phyloP scores from a whole-genome alignment of 352 stramenopile genomes.

The Thalassiosira livingstoniorum region DNA sequence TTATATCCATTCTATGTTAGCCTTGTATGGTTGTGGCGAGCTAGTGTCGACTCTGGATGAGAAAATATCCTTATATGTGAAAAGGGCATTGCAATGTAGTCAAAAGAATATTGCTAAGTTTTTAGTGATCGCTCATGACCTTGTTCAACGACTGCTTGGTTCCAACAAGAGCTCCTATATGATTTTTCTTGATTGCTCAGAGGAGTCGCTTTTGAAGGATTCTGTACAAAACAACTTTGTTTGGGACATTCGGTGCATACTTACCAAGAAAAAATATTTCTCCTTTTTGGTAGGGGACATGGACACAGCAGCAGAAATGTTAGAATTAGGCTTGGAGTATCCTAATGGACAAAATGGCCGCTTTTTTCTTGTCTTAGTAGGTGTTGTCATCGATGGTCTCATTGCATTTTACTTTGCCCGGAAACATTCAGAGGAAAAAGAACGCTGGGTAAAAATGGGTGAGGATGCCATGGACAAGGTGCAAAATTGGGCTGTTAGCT shows the following conservation, averaged over 20 bases:
- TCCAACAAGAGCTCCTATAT: conserved; percentile 32
- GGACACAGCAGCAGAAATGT: conserved; percentile 20
- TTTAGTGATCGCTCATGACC: not conserved
- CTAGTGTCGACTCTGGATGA: conserved; percentile 12
- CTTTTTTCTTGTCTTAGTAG: not conserved
- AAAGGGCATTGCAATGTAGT: not conserved
- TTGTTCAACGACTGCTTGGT: conserved; percentile 15
- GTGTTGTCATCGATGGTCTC: conserved; percentile 34
- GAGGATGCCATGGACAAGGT: conserved; percentile 13
- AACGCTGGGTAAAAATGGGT: conserved; percentile 26
- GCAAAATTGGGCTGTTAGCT: conserved; percentile 13
- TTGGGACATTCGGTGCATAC: conserved; percentile 16
- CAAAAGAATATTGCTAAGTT: not conserved
- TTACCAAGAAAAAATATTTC: conserved; percentile 26
- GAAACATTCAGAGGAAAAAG: conserved; percentile 26
- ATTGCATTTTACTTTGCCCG: conserved; percentile 36
- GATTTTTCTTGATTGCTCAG: conserved; percentile 8
- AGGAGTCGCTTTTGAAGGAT: conserved; percentile 13
- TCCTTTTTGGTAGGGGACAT: conserved; percentile 35
- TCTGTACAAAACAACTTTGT: not conserved
- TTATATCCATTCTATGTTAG: not conserved
- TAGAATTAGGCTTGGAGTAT: conserved; percentile 27
- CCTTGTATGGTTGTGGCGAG: conserved; percentile 9
- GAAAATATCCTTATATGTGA: not conserved
- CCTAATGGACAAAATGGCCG: conserved; percentile 2